phyloP scores from a whole-genome alignment of 768 basidiomycete genomes.

The Pleurotus salmoneostramineus region DNA sequence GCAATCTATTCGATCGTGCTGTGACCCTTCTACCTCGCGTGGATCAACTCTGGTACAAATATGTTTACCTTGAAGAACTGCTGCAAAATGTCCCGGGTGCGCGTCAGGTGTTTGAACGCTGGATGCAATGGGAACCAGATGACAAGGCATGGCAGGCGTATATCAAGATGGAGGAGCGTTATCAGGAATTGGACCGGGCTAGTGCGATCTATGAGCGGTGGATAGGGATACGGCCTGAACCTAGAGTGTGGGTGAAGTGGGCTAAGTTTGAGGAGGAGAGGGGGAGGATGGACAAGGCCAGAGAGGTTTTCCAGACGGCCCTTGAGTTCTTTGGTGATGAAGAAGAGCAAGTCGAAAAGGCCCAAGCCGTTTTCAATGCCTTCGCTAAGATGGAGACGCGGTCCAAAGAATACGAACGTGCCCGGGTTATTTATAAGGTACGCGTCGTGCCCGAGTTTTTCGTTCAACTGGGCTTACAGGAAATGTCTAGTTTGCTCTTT shows the following conservation, averaged over 20 bases:
- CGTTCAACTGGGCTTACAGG: not conserved
- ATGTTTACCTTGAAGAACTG: slow-evolving; percentile 96
- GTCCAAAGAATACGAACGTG: slow-evolving; percentile 94
- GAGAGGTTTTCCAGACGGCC: slow-evolving; percentile 89
- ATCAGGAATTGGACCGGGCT: slow-evolving; percentile 87
- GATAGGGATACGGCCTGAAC: slow-evolving; percentile 74
- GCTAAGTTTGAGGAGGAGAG: slow-evolving; percentile 87
- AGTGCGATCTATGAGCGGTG: slow-evolving; percentile 92
- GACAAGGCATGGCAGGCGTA: slow-evolving; percentile 99
- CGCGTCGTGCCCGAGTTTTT: slow-evolving; percentile 10
- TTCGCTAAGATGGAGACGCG: slow-evolving; percentile 98
- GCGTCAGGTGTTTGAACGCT: slow-evolving; percentile 96
- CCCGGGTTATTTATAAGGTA: slow-evolving; percentile 96
- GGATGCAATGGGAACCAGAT: slow-evolving; percentile 99
- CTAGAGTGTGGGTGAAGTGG: slow-evolving; percentile 81
- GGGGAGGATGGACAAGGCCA: slow-evolving; percentile 65
- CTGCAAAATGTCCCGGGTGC: slow-evolving; percentile 95
- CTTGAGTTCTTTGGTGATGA: slow-evolving; percentile 89
- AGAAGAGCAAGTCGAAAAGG: slow-evolving; percentile 91
- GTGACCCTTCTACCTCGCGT: slow-evolving; percentile 95
- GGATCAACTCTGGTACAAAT: slow-evolving; percentile 99
- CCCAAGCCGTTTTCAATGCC: slow-evolving; percentile 83
- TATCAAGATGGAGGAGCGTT: slow-evolving; percentile 95
- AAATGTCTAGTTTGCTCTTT: slow-evolving; percentile 78
- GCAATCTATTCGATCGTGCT: slow-evolving; percentile 95